Conservation (phyloP, 768 basidiomycete genomes). For the Lyophyllum semitale region DNA sequence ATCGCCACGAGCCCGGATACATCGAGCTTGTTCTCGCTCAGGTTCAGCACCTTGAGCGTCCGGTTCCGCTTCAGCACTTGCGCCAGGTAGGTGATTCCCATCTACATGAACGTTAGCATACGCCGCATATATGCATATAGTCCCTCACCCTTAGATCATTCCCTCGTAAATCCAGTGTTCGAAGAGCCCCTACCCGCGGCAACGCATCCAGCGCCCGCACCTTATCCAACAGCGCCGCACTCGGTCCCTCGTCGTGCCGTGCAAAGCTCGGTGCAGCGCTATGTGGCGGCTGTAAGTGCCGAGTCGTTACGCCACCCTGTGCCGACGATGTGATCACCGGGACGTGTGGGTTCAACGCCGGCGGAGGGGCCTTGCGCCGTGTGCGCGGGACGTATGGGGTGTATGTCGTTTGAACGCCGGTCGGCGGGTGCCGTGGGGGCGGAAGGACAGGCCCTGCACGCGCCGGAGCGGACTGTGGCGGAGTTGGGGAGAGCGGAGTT, state of each 20-base stretch:
- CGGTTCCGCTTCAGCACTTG: constrained; percentile 96
- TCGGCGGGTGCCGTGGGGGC: constrained; percentile 46
- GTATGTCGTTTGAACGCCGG: constrained; percentile 70
- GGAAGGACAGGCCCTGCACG: constrained; percentile 34
- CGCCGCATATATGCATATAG: no score
- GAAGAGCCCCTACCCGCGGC: constrained; percentile 80
- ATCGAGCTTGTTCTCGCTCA: constrained; percentile 94
- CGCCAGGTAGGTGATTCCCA: constrained; percentile 85
- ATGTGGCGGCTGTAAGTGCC: constrained; percentile 33
- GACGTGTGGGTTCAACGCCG: constrained; percentile 47
- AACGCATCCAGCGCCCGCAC: constrained; percentile 88
- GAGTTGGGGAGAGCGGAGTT: no score
- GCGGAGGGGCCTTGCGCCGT: constrained; percentile 44
- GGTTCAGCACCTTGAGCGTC: constrained; percentile 90
- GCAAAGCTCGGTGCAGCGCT: constrained; percentile 23
- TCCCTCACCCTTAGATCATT: constrained; percentile 92
- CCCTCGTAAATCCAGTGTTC: constrained; percentile 88
- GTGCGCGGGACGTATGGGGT: constrained; percentile 63
- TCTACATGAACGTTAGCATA: constrained; percentile 29
- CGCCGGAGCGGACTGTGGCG: constrained; percentile 22
- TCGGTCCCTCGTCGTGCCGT: constrained; percentile 54
- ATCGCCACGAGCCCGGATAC: constrained; percentile 74
- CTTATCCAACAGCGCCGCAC: constrained; percentile 81
- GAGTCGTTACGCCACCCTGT: constrained; percentile 52
- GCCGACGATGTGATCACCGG: constrained; percentile 72